Evolutionary conservation across 1,139 yeast species (phyloP).

Genomic region (Arxiozyma bovina): DNA sequence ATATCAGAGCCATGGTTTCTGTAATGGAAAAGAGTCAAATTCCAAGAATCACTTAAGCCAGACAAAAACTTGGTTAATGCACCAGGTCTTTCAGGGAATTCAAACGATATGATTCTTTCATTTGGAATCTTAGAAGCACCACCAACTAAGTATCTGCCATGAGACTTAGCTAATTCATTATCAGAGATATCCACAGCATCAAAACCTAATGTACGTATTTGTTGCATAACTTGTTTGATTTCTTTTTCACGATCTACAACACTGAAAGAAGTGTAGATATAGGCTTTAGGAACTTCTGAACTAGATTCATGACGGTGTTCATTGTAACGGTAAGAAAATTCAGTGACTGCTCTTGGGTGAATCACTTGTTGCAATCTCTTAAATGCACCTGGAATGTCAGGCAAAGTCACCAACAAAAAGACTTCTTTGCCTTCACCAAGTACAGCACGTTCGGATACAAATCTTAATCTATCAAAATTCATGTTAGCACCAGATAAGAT

Average conservation of each 20-base stretch:
- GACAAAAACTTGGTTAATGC: constrained; percentile 75
- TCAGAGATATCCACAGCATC: constrained; percentile 78
- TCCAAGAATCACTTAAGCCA: constrained; percentile 72
- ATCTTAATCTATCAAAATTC: constrained; percentile 92
- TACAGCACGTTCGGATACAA: constrained; percentile 96
- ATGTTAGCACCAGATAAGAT: constrained; percentile 92
- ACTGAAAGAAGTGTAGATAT: constrained; percentile 78
- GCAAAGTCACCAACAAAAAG: constrained; percentile 79
- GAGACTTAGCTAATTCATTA: constrained; percentile 90
- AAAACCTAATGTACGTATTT: constrained; percentile 43
- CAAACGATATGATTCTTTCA: constrained; percentile 76
- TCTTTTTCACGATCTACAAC: constrained; percentile 65
- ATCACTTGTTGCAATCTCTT: constrained; percentile 62
- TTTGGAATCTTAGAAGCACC: constrained; percentile 63
- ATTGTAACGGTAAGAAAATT: constrained; percentile 76
- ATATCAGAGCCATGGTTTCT: constrained; percentile 95
- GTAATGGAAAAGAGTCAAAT: constrained; percentile 86
- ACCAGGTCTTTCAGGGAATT: constrained; percentile 96
- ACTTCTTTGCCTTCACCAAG: constrained; percentile 97
- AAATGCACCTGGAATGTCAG: constrained; percentile 89
- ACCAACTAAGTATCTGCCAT: constrained; percentile 92
- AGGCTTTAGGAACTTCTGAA: constrained; percentile 46
- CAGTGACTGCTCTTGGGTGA: constrained; percentile 84
- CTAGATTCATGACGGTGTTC: constrained; percentile 35
- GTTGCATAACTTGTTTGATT: constrained; percentile 38